Evolutionary conservation across 345 rosid genomes (phyloP).

Genomic region (Reutealis trisperma): DNA sequence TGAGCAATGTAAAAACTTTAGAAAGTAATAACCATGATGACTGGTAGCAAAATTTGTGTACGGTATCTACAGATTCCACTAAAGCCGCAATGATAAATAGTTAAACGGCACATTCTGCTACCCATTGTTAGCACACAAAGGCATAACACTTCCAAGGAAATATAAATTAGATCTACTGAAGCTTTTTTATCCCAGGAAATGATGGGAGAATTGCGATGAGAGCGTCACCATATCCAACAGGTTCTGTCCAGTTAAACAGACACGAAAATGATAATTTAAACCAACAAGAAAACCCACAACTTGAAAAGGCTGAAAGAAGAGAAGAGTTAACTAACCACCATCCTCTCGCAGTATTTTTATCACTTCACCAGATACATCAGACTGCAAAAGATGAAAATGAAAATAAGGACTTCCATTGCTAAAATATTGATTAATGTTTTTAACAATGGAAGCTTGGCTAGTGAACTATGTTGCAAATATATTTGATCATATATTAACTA

Average conservation of each 20-base stretch:
- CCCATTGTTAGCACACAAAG: not conserved
- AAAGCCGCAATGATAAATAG: not conserved
- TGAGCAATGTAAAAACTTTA: no score
- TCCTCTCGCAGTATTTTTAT: constrained; percentile 71
- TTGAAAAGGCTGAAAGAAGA: constrained; percentile 1
- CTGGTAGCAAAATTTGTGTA: not conserved
- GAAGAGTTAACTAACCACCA: constrained; percentile 56
- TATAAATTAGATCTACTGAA: constrained; percentile 42
- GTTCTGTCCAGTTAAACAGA: constrained; percentile 48
- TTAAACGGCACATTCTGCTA: not conserved
- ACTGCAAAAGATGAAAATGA: constrained; percentile 42
- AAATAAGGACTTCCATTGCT: not conserved
- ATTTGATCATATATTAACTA: no score
- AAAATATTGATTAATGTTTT: not conserved
- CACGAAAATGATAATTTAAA: constrained; percentile 10
- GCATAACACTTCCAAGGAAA: not conserved
- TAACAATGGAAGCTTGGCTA: not conserved
- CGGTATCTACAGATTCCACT: not conserved
- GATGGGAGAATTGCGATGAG: constrained; percentile 84
- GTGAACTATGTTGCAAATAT: no score
- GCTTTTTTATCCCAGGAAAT: constrained; percentile 91
- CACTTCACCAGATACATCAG: constrained; percentile 78
- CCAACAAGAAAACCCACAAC: not conserved
- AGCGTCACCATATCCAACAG: constrained; percentile 85
- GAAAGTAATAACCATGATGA: not conserved